Percentiles rank a stretch among this genome's conserved stretches.
phyloP scores from a whole-genome alignment of 2,329 filamentous ascomycete species.

The Sarocladium strictum region DNA sequence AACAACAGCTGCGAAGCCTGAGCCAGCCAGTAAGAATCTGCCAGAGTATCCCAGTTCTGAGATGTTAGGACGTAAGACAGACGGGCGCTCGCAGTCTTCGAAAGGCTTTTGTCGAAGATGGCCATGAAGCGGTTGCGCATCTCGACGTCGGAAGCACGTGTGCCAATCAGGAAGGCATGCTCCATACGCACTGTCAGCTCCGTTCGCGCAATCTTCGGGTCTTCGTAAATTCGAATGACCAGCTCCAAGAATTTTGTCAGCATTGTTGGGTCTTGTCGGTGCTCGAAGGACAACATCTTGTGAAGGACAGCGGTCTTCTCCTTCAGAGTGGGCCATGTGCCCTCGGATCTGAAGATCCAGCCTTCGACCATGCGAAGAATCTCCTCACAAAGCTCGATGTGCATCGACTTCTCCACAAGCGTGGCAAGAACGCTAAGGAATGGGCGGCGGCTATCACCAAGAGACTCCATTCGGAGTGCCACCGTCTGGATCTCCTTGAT shows the following conservation, averaged over 20 bases:
- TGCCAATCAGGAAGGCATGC: conserved; percentile 95
- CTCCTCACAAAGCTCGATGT: conserved; percentile 81
- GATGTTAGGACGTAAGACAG: conserved; percentile 83
- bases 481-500: conserved; percentile 94
- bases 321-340: conserved; percentile 94
- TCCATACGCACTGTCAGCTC: conserved; percentile 97
- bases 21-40: conserved; percentile 93
- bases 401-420: conserved; percentile 89
- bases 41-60: conserved; percentile 95
- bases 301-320: conserved; percentile 98
- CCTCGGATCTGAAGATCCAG: conserved; percentile 94
- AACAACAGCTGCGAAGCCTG: conserved; percentile 92
- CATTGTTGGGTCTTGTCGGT: conserved; percentile 74
- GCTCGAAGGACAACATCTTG: conserved; percentile 97
- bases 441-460: conserved; percentile 84
- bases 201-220: conserved; percentile 88
- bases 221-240: conserved; percentile 96
- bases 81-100: conserved; percentile 83
- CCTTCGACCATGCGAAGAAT: conserved; percentile 88
- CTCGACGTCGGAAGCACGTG: conserved; percentile 84
- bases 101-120: conserved; percentile 92
- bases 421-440: conserved; percentile 94
- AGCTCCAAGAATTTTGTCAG: conserved; percentile 91
- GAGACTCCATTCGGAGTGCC: conserved; percentile 82
- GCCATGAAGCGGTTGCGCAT: conserved; percentile 96